These are phyloP conservation scores for Cyathus striatus DNA, from an alignment of 768 basidiomycete genomes.

Conservation along the genomic window DNA sequence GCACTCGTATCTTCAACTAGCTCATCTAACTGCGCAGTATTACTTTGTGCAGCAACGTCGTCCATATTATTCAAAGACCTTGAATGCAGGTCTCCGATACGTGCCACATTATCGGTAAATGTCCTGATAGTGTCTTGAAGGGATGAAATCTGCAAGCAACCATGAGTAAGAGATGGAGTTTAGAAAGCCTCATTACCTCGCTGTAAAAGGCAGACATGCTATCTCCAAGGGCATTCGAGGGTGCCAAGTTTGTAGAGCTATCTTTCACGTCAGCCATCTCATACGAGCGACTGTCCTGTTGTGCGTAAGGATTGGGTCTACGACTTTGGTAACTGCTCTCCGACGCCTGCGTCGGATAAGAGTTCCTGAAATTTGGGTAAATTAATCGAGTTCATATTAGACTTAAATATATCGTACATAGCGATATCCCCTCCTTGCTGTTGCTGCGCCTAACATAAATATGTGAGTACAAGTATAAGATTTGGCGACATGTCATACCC, in stretches of 20 bases:
- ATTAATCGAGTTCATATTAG: too few species aligned
- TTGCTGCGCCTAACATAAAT: conserved; percentile 43
- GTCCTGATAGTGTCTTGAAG: conserved; percentile 65
- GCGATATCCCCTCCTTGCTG: conserved; percentile 53
- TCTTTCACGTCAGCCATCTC: conserved; percentile 71
- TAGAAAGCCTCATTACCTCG: conserved; percentile 40
- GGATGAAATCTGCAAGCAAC: conserved; percentile 53
- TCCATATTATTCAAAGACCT: conserved; percentile 75
- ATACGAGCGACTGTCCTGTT: conserved; percentile 60
- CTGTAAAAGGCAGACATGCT: conserved; percentile 66
- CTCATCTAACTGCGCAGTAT: conserved; percentile 58
- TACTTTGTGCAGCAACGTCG: conserved; percentile 57
- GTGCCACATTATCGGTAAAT: conserved; percentile 65
- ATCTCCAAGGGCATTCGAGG: conserved; percentile 36
- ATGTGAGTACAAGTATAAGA: conserved; percentile 5
- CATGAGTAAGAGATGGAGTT: background rate
- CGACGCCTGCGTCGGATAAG: conserved; percentile 66
- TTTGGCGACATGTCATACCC: conserved; percentile 41
- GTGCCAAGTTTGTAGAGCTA: conserved; percentile 46
- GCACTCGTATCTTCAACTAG: conserved; percentile 70
- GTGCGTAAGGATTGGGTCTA: conserved; percentile 59
- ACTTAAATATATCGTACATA: conserved; percentile 49
- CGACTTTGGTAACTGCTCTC: conserved; percentile 41
- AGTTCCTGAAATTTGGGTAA: too few species aligned
- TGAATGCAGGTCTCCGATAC: conserved; percentile 69